These are phyloP conservation scores for Solanum clarkiae DNA, from an alignment of 257 asterid species.

Conservation along the genomic window DNA sequence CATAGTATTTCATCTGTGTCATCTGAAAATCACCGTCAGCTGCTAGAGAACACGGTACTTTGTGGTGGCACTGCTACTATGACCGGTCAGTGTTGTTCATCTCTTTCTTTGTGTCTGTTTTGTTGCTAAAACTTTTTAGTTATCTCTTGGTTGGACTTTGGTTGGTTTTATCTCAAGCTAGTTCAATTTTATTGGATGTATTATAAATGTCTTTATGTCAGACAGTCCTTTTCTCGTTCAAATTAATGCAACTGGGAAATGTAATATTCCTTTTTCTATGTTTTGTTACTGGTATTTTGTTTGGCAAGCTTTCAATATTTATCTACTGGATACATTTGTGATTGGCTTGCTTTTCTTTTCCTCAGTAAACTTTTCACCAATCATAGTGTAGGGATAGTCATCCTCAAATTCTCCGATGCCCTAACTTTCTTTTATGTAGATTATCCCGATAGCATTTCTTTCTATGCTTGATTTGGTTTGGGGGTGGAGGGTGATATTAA, in stretches of 20 bases:
- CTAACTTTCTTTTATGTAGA: neutral
- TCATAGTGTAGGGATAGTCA: neutral
- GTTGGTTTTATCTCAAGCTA: neutral
- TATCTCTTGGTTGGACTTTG: neutral
- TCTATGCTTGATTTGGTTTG: neutral
- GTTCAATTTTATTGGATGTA: neutral
- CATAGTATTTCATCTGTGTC: slow-evolving; percentile 79
- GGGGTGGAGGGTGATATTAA: neutral
- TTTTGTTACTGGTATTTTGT: neutral
- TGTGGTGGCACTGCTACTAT: slow-evolving; percentile 94
- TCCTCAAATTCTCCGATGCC: neutral
- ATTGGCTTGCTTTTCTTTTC: neutral
- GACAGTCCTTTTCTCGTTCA: neutral
- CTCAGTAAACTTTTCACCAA: neutral
- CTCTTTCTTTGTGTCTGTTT: neutral
- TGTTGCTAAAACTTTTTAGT: neutral
- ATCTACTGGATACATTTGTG: neutral
- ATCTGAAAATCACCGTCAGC: slow-evolving; percentile 91
- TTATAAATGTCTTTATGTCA: neutral
- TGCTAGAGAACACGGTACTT: slow-evolving; percentile 84
- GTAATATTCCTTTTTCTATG: neutral
- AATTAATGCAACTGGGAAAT: neutral
- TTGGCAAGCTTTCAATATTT: neutral
- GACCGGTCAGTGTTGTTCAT: slow-evolving; percentile 31
- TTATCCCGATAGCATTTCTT: neutral